Conservation (phyloP, 345 rosid species). For the Gynandropsis gynandra region DNA sequence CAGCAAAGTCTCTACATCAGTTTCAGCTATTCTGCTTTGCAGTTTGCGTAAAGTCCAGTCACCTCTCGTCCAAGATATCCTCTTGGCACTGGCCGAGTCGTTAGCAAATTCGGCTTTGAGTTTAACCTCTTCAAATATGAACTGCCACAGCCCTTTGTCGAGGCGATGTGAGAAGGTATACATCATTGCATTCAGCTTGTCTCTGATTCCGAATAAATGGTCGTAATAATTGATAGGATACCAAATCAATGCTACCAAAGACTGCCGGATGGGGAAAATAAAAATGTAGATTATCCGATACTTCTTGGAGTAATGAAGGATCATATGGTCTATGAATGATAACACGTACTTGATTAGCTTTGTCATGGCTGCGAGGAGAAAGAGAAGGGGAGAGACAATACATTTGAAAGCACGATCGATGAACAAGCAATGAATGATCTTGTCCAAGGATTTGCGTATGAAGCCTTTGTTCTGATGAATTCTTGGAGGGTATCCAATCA, state of each 20-base stretch:
- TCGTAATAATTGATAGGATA: constrained; percentile 2
- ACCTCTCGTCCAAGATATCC: constrained; percentile 33
- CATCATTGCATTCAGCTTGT: constrained; percentile 20
- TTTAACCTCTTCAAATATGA: constrained; percentile 31
- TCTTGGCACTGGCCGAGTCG: constrained; percentile 27
- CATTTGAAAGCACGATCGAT: background rate
- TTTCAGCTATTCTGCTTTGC: background rate
- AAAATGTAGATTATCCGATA: background rate
- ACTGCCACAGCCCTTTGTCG: constrained; percentile 32
- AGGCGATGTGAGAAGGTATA: constrained; percentile 29
- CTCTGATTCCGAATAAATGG: constrained; percentile 23
- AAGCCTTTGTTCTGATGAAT: constrained; percentile 26
- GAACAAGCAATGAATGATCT: background rate
- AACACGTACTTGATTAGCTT: background rate
- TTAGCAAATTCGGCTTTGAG: constrained; percentile 26
- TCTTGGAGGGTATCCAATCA: constrained; percentile 27
- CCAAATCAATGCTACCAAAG: background rate
- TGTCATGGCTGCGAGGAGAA: background rate
- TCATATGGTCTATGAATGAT: background rate
- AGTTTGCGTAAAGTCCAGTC: constrained; percentile 29
- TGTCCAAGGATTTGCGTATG: constrained; percentile 3
- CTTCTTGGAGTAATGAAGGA: background rate
- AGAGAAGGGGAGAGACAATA: background rate
- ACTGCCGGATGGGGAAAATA: too few species aligned
- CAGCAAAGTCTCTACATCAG: too few species aligned